phyloP scores from a whole-genome alignment of 768 basidiomycete species.

The Pulveroboletus sp. region DNA sequence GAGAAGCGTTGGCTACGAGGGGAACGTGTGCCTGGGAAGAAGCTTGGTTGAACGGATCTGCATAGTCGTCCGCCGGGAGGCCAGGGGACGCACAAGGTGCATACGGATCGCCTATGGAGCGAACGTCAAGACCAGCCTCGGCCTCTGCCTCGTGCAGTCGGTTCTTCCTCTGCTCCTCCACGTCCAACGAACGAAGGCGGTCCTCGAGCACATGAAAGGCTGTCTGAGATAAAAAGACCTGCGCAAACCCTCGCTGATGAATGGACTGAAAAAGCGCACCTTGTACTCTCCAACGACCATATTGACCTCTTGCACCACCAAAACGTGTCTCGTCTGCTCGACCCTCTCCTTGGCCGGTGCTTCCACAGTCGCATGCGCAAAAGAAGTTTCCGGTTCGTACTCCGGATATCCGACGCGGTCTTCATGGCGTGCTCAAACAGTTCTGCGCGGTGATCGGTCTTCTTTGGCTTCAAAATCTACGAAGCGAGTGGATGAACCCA shows the following conservation, averaged over 20 bases:
- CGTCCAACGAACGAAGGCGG: slow-evolving; percentile 73
- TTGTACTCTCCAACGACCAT: slow-evolving; percentile 80
- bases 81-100: slow-evolving; percentile 66
- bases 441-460: too few relatives aligned
- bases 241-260: neutral
- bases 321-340: slow-evolving; percentile 51
- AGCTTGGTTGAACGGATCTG: slow-evolving; percentile 46
- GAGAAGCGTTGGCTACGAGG: slow-evolving; percentile 77
- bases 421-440: too few relatives aligned
- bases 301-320: slow-evolving; percentile 63
- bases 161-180: slow-evolving; percentile 82
- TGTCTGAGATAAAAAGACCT: slow-evolving; percentile 85
- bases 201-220: slow-evolving; percentile 91
- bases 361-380: too few relatives aligned
- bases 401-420: too few relatives aligned
- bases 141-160: slow-evolving; percentile 71
- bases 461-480: too few relatives aligned
- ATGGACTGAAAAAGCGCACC: slow-evolving; percentile 39
- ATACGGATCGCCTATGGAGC: slow-evolving; percentile 64
- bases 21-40: slow-evolving; percentile 73
- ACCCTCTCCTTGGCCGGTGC: too few relatives aligned
- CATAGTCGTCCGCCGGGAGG: slow-evolving; percentile 43
- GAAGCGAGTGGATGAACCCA: too few relatives aligned
- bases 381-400: too few relatives aligned
- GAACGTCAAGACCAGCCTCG: slow-evolving; percentile 61